A percentile compares a stretch with the other conserved stretches of the same genome.
These are phyloP conservation scores for Balansia obtecta DNA, from an alignment of 2,329 filamentous ascomycete species.

Conservation along the genomic window DNA sequence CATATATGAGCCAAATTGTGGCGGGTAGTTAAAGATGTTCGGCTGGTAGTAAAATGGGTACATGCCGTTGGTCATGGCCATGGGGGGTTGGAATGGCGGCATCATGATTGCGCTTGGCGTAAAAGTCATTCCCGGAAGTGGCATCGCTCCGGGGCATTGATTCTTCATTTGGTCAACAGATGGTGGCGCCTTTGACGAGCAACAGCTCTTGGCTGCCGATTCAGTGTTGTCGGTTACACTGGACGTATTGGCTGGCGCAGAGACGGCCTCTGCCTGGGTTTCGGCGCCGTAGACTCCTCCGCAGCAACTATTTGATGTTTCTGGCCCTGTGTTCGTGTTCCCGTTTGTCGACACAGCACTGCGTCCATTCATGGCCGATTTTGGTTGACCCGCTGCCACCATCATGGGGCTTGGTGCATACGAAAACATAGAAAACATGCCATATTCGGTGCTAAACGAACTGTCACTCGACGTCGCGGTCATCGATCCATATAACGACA, in stretches of 20 bases:
- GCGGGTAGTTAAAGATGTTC: constrained; percentile 39
- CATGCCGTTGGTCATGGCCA: constrained; percentile 26
- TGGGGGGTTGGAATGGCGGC: constrained; percentile 22
- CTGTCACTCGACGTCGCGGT: constrained; percentile 15
- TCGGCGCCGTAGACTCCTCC: constrained; percentile 7
- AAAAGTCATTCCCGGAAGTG: constrained; percentile 10
- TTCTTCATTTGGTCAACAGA: constrained; percentile 11
- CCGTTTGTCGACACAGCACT: constrained; percentile 11
- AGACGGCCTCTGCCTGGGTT: not conserved
- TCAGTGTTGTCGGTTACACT: constrained; percentile 8
- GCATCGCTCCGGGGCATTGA: constrained; percentile 9
- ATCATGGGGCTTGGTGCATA: constrained; percentile 17
- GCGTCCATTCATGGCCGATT: constrained; percentile 12
- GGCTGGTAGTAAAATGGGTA: constrained; percentile 29
- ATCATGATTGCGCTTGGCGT: constrained; percentile 20
- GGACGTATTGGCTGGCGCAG: constrained; percentile 6
- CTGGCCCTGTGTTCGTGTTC: constrained; percentile 2
- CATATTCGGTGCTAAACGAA: constrained; percentile 13
- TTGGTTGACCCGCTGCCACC: constrained; percentile 9
- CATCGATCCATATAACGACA: constrained; percentile 17
- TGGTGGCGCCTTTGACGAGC: constrained; percentile 12
- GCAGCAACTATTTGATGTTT: constrained; percentile 13
- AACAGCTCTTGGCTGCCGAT: constrained; percentile 17
- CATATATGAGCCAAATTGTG: constrained; percentile 41
- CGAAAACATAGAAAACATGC: constrained; percentile 21